Evolutionary conservation across 2,329 filamentous ascomycete genomes (phyloP).

Genomic region (Pleomassaria siparia): DNA sequence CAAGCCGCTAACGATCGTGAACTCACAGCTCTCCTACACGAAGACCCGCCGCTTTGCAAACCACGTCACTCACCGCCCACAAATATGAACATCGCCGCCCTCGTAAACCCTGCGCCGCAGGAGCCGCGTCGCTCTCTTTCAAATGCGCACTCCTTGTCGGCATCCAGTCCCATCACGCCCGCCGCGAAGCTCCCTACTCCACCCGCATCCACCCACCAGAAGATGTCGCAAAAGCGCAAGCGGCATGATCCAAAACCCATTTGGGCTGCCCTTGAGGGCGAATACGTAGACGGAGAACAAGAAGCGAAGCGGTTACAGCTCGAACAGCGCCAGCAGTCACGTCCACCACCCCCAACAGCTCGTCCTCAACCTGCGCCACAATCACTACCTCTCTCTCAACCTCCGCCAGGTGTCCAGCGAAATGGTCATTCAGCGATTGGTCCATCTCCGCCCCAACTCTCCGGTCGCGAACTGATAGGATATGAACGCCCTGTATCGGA

Average conservation of each 20-base stretch:
- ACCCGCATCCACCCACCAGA: conserved; percentile 23
- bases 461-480: conserved; percentile 21
- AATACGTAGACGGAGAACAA: conserved; percentile 19
- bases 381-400: conserved; percentile 9
- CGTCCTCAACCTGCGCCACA: conserved; percentile 7
- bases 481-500: conserved; percentile 67
- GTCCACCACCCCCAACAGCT: conserved; percentile 16
- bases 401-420: conserved; percentile 13
- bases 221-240: conserved; percentile 38
- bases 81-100: conserved; percentile 40
- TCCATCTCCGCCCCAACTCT: conserved; percentile 9
- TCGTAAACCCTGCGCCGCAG: conserved; percentile 37
- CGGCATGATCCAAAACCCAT: conserved; percentile 40
- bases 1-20: background rate
- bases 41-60: background rate
- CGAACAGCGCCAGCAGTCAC: conserved; percentile 8
- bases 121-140: conserved; percentile 37
- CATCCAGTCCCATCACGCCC: conserved; percentile 30
- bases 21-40: background rate
- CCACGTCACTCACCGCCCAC: background rate
- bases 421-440: conserved; percentile 20
- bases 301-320: conserved; percentile 24
- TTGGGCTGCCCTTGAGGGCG: conserved; percentile 35
- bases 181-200: conserved; percentile 32
- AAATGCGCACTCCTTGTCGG: conserved; percentile 26